phyloP scores from a whole-genome alignment of 768 basidiomycete genomes.

The Boletus fagicola region DNA sequence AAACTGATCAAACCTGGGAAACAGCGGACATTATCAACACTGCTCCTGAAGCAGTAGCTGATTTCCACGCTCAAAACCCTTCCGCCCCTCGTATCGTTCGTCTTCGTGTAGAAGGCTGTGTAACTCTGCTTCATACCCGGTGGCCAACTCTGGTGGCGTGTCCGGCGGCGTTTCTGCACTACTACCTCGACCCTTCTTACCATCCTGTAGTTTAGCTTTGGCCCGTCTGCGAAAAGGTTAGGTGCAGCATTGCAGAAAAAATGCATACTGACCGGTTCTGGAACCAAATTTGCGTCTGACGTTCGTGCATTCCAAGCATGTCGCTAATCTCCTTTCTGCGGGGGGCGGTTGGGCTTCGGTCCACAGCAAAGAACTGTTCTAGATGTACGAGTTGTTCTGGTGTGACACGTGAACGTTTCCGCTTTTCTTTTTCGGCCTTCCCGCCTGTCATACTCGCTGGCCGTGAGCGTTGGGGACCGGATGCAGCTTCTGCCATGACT shows the following conservation, averaged over 20 bases:
- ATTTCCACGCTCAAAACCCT: too few relatives aligned
- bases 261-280: conserved; percentile 58
- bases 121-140: conserved; percentile 57
- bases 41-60: too few relatives aligned
- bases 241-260: not conserved
- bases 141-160: conserved; percentile 49
- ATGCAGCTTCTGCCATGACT: conserved; percentile 31
- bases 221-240: conserved; percentile 55
- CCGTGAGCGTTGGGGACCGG: conserved; percentile 37
- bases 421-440: conserved; percentile 50
- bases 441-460: conserved; percentile 26
- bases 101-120: conserved; percentile 71
- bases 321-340: conserved; percentile 73
- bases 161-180: conserved; percentile 42
- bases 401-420: conserved; percentile 76
- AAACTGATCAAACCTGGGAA: too few relatives aligned
- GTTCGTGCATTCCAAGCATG: conserved; percentile 76
- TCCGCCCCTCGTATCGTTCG: too few relatives aligned
- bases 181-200: conserved; percentile 44
- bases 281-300: conserved; percentile 89
- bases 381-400: conserved; percentile 77
- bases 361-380: conserved; percentile 64
- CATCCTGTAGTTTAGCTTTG: conserved; percentile 73
- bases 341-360: conserved; percentile 70
- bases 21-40: too few relatives aligned